A percentile compares a stretch with the other conserved stretches of the same genome.
phyloP scores from a whole-genome alignment of 2,329 filamentous ascomycete genomes.

The Dryadomyces quercivorus region DNA sequence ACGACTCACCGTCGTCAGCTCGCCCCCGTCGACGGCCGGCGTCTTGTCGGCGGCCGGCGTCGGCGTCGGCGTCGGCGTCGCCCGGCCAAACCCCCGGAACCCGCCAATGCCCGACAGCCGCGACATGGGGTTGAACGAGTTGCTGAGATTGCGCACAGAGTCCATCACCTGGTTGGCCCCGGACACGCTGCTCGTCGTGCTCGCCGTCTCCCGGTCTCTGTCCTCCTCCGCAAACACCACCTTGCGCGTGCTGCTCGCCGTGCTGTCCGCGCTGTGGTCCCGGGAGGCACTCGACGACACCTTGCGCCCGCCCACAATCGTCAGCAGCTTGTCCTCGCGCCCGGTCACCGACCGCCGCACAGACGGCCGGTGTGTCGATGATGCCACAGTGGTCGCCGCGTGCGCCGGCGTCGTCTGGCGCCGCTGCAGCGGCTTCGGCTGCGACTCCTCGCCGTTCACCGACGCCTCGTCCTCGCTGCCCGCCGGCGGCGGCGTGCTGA shows the following conservation, averaged over 20 bases:
- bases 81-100: slow-evolving; percentile 63
- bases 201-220: slow-evolving; percentile 5
- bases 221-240: slow-evolving; percentile 36
- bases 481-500: slow-evolving; percentile 57
- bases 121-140: slow-evolving; percentile 70
- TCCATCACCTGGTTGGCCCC: slow-evolving; percentile 40
- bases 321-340: slow-evolving; percentile 55
- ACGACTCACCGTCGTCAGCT: slow-evolving; percentile 42
- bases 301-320: slow-evolving; percentile 53
- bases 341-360: neutral
- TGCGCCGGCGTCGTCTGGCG: neutral
- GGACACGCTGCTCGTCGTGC: neutral
- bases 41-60: slow-evolving; percentile 20
- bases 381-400: neutral
- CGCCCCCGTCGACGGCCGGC: slow-evolving; percentile 32
- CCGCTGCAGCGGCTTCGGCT: neutral
- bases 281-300: slow-evolving; percentile 24
- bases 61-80: slow-evolving; percentile 26
- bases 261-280: slow-evolving; percentile 68
- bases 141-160: slow-evolving; percentile 70
- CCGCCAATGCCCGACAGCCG: slow-evolving; percentile 62
- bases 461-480: slow-evolving; percentile 46
- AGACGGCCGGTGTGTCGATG: neutral
- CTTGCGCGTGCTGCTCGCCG: slow-evolving; percentile 42
- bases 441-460: slow-evolving; percentile 41